Evolutionary conservation across 78 protist genomes (phyloP), one percentile per base, ranked within the genome.

Genomic region (Speleostelium caveatum): DNA sequence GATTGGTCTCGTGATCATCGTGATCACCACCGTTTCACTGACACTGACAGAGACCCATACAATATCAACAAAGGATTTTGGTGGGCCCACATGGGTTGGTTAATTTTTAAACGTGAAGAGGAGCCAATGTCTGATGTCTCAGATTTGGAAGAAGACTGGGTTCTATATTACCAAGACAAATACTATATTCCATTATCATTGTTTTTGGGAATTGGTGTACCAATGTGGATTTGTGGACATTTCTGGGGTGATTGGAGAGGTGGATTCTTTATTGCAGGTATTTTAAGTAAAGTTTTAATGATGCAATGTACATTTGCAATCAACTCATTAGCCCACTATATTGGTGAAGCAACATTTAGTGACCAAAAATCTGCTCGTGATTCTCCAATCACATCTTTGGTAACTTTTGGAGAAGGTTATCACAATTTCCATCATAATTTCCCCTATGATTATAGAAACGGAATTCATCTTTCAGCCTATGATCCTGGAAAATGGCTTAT

Each of bases 341-440:
- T 93, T 26, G 98, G 98, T 58, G 93, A 87, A 32, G 88, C 91
- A 14, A 36, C 95, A 12, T 96, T 38, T 90, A 61, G 93, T 21
- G 94, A 95, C 28, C 63, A 65, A 39, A 53, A 67, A 56, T 59
- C 95, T 19, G 75, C 97, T 49, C 35, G 67, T 26, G 97, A 96
- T 45, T 87, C 93, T 6, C 17, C 67, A 35, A 74, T 91, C 42
- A 90, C 95, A 22, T 86, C 97, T 8, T 63, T 95, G 42, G 77
- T 96, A 14, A 94, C 98, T 12, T 58, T 96, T 60, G 98, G 98
- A 24, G 98, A 96, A 75, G 98, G 98, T 28, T 95, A 93, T 75
- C 98, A 96, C 85, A 96, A 96, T 95, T 96, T 95, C 95, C 97
- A 96, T 79, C 97, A 96, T 77, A 94, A 87, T 51, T 96, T 96